Evolutionary conservation across 805 yeast genomes (phyloP).

Genomic region (Wickerhamomyces queroliae): DNA sequence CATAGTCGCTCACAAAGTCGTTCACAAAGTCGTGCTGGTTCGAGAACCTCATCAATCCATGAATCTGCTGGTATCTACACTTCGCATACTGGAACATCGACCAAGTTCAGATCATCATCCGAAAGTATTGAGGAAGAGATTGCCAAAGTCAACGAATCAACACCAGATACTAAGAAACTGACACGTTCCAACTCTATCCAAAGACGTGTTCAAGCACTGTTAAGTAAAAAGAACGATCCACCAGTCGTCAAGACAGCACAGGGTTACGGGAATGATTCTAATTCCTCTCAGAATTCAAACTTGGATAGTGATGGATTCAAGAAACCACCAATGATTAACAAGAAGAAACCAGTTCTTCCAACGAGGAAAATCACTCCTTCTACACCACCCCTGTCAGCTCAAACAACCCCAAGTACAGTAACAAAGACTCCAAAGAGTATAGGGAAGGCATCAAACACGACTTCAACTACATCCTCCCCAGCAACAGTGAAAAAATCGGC

Average conservation of each 20-base stretch:
- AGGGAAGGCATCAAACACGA: not conserved
- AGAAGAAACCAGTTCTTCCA: conserved; percentile 11
- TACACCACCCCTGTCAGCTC: conserved; percentile 22
- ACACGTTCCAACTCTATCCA: conserved; percentile 21
- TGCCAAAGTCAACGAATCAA: conserved; percentile 2
- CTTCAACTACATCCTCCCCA: conserved; percentile 8
- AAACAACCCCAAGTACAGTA: conserved; percentile 21
- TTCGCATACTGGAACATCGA: conserved; percentile 7
- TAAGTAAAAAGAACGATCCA: conserved; percentile 32
- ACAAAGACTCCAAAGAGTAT: conserved; percentile 13
- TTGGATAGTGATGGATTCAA: conserved; percentile 23
- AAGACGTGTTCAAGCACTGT: conserved; percentile 22
- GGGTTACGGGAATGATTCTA: conserved; percentile 80
- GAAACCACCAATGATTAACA: conserved; percentile 16
- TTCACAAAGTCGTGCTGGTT: conserved; percentile 19
- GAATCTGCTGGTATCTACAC: conserved; percentile 16
- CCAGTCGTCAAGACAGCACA: conserved; percentile 57
- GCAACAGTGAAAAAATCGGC: conserved; percentile 20
- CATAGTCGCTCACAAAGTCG: conserved; percentile 15
- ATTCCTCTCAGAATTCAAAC: conserved; percentile 10
- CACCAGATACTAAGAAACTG: conserved; percentile 1
- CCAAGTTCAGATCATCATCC: conserved; percentile 15
- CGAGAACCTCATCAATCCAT: conserved; percentile 23
- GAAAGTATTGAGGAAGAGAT: conserved; percentile 20
- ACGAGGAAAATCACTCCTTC: conserved; percentile 10